A percentile compares a stretch with the other conserved stretches of the same genome.
Conservation (phyloP, 495 filamentous ascomycete genomes). For the Xylaria scruposa region DNA sequence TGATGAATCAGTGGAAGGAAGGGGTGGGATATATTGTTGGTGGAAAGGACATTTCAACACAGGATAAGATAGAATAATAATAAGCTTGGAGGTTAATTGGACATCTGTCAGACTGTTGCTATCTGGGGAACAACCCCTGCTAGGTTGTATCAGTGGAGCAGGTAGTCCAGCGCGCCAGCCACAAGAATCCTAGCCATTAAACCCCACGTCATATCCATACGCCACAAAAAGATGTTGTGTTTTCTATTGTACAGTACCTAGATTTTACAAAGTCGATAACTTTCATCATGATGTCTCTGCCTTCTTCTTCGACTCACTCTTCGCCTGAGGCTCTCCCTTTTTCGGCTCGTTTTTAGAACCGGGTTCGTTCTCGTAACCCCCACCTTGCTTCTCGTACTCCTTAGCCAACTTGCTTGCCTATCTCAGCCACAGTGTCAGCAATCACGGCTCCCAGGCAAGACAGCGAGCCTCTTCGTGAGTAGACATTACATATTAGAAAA, state of each 20-base stretch:
- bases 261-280: not conserved
- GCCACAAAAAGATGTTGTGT: not conserved
- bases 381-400: slow-evolving; percentile 61
- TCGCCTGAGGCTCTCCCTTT: slow-evolving; percentile 54
- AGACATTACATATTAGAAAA: not conserved
- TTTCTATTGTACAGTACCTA: not conserved
- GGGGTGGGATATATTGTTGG: not conserved
- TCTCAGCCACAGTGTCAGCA: slow-evolving; percentile 1
- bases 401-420: slow-evolving; percentile 58
- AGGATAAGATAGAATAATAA: too few species aligned
- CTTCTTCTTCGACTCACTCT: slow-evolving; percentile 38
- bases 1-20: slow-evolving; percentile 28
- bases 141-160: not conserved
- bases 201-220: not conserved
- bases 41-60: slow-evolving; percentile 25
- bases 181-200: not conserved
- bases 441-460: not conserved
- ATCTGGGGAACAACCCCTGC: slow-evolving; percentile 13
- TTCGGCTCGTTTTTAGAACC: slow-evolving; percentile 60
- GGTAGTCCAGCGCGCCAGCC: not conserved
- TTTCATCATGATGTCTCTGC: slow-evolving; percentile 3
- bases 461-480: not conserved
- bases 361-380: slow-evolving; percentile 58
- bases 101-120: slow-evolving; percentile 1
- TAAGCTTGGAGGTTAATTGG: slow-evolving; percentile 15